Base-by-base conservation (phyloP, 2,329 filamentous ascomycete genomes). In the Bipolaris gigantea region DNA sequence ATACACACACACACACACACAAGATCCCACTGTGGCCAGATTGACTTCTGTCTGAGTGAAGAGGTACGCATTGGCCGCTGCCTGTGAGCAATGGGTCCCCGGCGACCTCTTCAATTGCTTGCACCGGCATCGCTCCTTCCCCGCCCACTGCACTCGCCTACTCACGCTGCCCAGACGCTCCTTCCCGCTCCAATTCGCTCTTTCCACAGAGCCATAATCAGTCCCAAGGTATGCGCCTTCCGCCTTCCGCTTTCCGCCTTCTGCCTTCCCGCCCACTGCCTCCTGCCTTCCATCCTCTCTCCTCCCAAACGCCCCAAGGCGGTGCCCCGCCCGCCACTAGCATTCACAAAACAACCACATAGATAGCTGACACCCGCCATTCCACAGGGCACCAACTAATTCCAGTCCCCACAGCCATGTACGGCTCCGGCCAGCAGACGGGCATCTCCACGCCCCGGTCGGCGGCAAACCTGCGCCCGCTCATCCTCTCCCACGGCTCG, bases 401-500 rank as follows among this genome's bases (percentile, higher is more conserved):
- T 44, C 40, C 59, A 8, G 46, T 44, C 8, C 50, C 16, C 52
- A 46, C 61, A 55, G 10, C 35, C 62, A 72, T 96, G 92, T 95
- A 94, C 85, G 90, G 90, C 78, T 86, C 89, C 71, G 90, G 89
- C 79, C 87, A 90, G 59, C 92, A 96, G 79, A 99, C 94, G 80
- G 94, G 94, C 79, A 92, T 96, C 73, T 95, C 92, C 65, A 99
- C 94, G 67, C 94, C 94, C 68, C 89, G 94, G 79, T 96, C 93
- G 53, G 94, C 90, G 67, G 88, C 92, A 64, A 96, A 93, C 62
- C 86, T 97, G 64, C 90, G 94, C 65, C 93, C 94, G 60, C 86
- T 99, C 73, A 91, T 89, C 69, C 84, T 99, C 72, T 84, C 87
- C 63, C 94, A 99, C 78, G 94, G 95, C 75, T 91, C 90, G 50